Percentiles rank a stretch among this genome's conserved stretches.
Conservation (phyloP, 2,329 filamentous ascomycete genomes). For the Stagonosporopsis vannaccii region DNA sequence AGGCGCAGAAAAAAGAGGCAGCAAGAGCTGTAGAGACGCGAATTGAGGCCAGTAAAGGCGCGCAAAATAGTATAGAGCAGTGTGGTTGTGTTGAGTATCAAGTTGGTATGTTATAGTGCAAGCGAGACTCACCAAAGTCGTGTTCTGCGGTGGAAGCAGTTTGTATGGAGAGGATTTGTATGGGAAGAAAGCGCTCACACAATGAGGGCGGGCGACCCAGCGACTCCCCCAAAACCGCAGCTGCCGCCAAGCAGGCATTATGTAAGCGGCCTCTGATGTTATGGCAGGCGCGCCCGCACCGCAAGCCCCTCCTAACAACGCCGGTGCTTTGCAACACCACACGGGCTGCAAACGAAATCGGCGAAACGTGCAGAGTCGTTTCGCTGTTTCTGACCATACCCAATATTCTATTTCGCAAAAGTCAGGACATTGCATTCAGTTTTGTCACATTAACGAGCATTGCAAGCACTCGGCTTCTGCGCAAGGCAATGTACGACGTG, state of each 20-base stretch:
- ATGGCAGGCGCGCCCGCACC: conserved; percentile 18
- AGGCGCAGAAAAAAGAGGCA: conserved; percentile 41
- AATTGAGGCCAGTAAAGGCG: conserved; percentile 44
- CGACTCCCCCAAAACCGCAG: conserved; percentile 1
- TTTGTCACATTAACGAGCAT: background rate
- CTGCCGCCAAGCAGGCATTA: conserved; percentile 9
- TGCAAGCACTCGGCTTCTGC: conserved; percentile 4
- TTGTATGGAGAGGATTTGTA: conserved; percentile 32
- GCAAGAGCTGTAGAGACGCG: conserved; percentile 33
- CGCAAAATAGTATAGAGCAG: conserved; percentile 40
- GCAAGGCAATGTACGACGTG: conserved; percentile 9
- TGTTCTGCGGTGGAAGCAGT: conserved; percentile 33
- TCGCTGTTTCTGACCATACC: conserved; percentile 2
- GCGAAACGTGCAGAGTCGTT: conserved; percentile 2
- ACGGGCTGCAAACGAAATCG: conserved; percentile 19
- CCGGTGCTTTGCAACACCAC: conserved; percentile 25
- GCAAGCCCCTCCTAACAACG: conserved; percentile 20
- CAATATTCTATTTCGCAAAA: background rate
- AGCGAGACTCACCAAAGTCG: conserved; percentile 46
- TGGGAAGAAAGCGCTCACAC: conserved; percentile 24
- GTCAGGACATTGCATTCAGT: background rate
- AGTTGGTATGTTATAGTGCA: conserved; percentile 24
- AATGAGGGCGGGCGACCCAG: conserved; percentile 7
- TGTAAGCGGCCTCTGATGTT: conserved; percentile 17
- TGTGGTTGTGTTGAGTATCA: conserved; percentile 31